Evolutionary conservation across 768 basidiomycete species (phyloP), one percentile per base, ranked within the genome.

Genomic region (Mycena metata): DNA sequence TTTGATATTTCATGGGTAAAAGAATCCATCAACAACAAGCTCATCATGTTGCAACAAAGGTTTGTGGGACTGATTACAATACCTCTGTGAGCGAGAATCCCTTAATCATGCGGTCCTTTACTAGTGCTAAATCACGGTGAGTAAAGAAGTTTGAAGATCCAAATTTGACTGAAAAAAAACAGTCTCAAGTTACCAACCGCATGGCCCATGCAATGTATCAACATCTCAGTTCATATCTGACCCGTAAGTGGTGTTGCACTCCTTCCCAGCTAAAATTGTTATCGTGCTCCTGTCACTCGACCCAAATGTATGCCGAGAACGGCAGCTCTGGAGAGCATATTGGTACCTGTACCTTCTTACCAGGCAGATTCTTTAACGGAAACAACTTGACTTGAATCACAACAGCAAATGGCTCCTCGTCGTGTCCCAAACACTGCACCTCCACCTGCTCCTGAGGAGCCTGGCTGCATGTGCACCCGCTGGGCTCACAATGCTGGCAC

Each of bases 181-280:
- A n/a, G n/a, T n/a, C n/a, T n/a, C n/a, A n/a, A n/a, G n/a, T n/a
- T n/a, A n/a, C n/a, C n/a, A n/a, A n/a, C n/a, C n/a, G n/a, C n/a
- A n/a, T n/a, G n/a, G n/a, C n/a, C n/a, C n/a, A n/a, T n/a, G n/a
- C n/a, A n/a, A n/a, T n/a, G n/a, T n/a, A n/a, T n/a, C n/a, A 47
- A 59, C 45, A 59, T 59, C 45, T 59, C 58, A 59, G 46, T 59
- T 59, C 43, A 59, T 46, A 43, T 45, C 57, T 19, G 26, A 59
- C 42, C 57, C 46, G 16, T 45, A 59, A 59, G 58, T n/a, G 45
- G 46, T 45, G 46, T 46, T 47, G 43, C 33, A n/a, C 45, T 46
- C 26, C 26, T 41, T 57, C 55, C 55, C 55, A 57, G 55, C 55
- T 57, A 57, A 57, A 57, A 57, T 57, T 57, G 16, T 41, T 57